Base-by-base conservation (phyloP, 2,329 filamentous ascomycete genomes). In the Xylariaceae sp. region DNA sequence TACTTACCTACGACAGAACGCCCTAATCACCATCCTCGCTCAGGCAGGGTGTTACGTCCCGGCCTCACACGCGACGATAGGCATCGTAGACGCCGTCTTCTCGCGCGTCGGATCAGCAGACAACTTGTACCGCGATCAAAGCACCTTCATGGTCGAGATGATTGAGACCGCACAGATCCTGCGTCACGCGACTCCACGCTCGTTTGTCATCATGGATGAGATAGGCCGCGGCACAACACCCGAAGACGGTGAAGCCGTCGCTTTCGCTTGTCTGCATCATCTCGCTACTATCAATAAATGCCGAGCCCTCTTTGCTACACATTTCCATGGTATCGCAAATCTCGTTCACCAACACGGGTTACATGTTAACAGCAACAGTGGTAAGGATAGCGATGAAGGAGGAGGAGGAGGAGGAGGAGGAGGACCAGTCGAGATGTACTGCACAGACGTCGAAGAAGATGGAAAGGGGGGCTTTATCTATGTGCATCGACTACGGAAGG, bases 121-220 rank as follows among this genome's bases (percentile, higher is more conserved):
- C 70, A 92, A 96, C 68, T 78, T 99, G n/a, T 96, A 88, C 74
- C 83, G 85, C 49, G 88, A 96, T 73, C 91, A 97, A 71, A 96
- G 90, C 51, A 99, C 95, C 0, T 99, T 99, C 72, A 97, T 99
- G 94, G 90, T 97, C 1, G 94, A 99, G 74, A 99, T 99, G 94
- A 80, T 96, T 2, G 94, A 99, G 73, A 96, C 94, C 26, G 91
- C 92, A 1, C 80, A 87, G 30, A 99, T 99, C 51, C 79, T 99
- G 50, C 88, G 87, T 57, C 80, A 88, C 62, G 92, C 94, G 0
- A 97, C 92, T 0, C 74, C 84, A 1, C 80, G 86, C 29, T 94
- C 88, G 0, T 95, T 99, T 65, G 92, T 94, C 57, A 92, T 99
- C 70, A 97, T 99, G 92, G 94, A 99, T 70, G 94, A 99, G 75